Evolutionary conservation across 1,284 basidiomycete genomes (phyloP).

Genomic region (Trametes pubescens): DNA sequence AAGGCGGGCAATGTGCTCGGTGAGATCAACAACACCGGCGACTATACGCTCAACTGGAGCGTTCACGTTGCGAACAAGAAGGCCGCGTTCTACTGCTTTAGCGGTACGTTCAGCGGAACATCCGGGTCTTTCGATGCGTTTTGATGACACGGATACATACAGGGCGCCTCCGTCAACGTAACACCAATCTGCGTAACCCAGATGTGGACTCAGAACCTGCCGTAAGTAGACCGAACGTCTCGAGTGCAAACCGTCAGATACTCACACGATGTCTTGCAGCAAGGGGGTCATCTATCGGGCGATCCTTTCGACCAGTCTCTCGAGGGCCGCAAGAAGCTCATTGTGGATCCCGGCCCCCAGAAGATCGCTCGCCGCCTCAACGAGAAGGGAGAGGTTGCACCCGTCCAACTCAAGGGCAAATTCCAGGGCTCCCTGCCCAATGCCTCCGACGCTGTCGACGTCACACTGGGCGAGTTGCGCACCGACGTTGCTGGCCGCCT

Average conservation of each 20-base stretch:
- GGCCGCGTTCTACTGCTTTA: conserved; percentile 28
- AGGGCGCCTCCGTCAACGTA: background rate
- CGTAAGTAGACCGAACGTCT: background rate
- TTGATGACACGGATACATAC: background rate
- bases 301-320: conserved; percentile 2
- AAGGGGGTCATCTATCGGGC: background rate
- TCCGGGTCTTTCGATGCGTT: background rate
- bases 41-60: conserved; percentile 33
- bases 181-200: conserved; percentile 4
- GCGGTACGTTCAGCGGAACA: conserved; percentile 1
- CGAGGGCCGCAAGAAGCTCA: conserved; percentile 15
- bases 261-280: too few species aligned
- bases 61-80: conserved; percentile 41
- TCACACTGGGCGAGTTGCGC: conserved; percentile 34
- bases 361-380: background rate
- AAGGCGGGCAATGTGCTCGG: conserved; percentile 28
- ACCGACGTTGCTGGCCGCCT: conserved; percentile 36
- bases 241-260: background rate
- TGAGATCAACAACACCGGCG: conserved; percentile 28
- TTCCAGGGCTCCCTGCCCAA: conserved; percentile 27
- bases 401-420: conserved; percentile 8
- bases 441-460: conserved; percentile 8
- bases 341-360: conserved; percentile 27
- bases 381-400: background rate
- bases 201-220: background rate